Base-by-base conservation (phyloP, 1,139 yeast species). In the Groenewaldozyma sp. region DNA sequence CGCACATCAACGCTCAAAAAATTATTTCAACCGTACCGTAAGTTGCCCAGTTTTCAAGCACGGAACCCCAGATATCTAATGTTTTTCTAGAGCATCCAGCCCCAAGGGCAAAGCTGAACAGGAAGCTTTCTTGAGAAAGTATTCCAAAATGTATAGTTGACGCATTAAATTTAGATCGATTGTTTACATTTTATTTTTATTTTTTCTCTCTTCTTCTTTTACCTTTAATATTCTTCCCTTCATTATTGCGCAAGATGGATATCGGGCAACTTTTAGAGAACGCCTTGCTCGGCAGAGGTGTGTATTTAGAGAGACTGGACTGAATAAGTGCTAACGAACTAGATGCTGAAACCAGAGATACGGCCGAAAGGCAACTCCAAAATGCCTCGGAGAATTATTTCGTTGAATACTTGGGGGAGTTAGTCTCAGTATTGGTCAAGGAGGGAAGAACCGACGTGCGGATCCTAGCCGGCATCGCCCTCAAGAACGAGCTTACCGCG, bases 401-500 rank as follows among this genome's bases (percentile, higher is more conserved):
- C 65, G 78, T 67, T 60, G 79, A 71, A 51, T 91, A 80, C 58
- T 65, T 87, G 53, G 75, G 76, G 34, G 68, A 79, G 53, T 73
- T 88, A 55, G 75, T 84, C 34, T 76, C 76, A 49, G 86, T 83
- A 24, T 70, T 91, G 49, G 80, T 79, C 31, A 77, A 80, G 54
- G 78, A 74, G 36, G 76, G 76, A 46, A 77, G 74, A 52, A 67
- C 82, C 5, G 96, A 88, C 64, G 94, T 87, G 40, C 73, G 97
- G 57, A 84, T 86, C 73, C 74, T 93, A 61, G 95, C 98, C 3
- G 95, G 94, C 36, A 68, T 91, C 48, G 84, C 81, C 13, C 66
- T 87, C 54, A 91, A 91, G 67, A 91, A 91, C 63, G 86, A 83
- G 63, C 71, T 91, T 52, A 76, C 84, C 4, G 78, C 96, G 13